Conservation (phyloP, 768 basidiomycete genomes). For the Obba rivulosa region DNA sequence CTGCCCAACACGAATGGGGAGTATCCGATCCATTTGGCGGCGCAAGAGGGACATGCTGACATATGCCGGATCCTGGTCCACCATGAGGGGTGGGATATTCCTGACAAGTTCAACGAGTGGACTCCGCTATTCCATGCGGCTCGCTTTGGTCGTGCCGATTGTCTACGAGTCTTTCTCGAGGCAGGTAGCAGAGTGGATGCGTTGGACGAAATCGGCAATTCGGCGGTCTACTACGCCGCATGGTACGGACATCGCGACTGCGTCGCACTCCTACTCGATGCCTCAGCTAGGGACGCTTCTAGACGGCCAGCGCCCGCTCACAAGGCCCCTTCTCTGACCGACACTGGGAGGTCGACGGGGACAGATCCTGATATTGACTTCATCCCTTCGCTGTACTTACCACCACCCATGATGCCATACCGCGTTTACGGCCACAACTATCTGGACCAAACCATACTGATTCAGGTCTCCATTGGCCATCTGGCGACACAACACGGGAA, state of each 20-base stretch:
- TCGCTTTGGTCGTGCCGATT: constrained; percentile 72
- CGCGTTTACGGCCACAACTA: constrained; percentile 97
- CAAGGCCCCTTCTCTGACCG: constrained; percentile 13
- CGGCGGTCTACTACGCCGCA: constrained; percentile 89
- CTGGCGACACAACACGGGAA: constrained; percentile 35
- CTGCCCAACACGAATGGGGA: constrained; percentile 92
- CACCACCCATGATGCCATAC: constrained; percentile 97
- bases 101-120: constrained; percentile 98
- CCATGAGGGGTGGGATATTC: constrained; percentile 75
- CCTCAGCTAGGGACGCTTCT: constrained; percentile 17
- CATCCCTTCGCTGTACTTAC: constrained; percentile 91
- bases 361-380: constrained; percentile 76
- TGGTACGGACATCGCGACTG: constrained; percentile 88
- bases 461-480: constrained; percentile 82
- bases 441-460: constrained; percentile 78
- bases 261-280: constrained; percentile 52
- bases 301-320: constrained; percentile 14
- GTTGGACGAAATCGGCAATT: constrained; percentile 79
- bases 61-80: constrained; percentile 73
- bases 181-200: constrained; percentile 74
- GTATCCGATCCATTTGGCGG: constrained; percentile 94
- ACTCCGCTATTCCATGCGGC: constrained; percentile 96
- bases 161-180: constrained; percentile 71
- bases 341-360: constrained; percentile 19
- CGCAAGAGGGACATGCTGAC: constrained; percentile 84